Conservation (phyloP, 1,284 basidiomycete genomes). For the Ceratobasidium sp. region DNA sequence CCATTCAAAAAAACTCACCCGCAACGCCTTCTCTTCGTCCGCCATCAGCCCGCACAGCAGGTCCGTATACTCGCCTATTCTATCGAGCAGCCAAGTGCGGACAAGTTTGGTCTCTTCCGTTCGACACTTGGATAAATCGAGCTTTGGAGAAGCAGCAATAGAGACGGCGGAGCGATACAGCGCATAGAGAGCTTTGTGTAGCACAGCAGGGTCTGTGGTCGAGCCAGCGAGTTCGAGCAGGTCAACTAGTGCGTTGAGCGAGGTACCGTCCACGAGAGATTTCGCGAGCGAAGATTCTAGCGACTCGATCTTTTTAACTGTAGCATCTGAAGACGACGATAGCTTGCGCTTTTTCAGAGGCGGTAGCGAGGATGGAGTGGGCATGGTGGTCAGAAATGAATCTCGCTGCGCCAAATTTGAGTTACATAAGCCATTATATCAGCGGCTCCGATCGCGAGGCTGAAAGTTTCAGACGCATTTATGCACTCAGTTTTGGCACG, state of each 20-base stretch:
- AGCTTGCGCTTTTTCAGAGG: slow-evolving; percentile 42
- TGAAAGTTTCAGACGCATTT: not conserved
- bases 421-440: slow-evolving; percentile 7
- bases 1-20: slow-evolving; percentile 57
- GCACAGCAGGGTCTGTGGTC: slow-evolving; percentile 61
- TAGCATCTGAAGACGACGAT: not conserved
- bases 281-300: slow-evolving; percentile 35
- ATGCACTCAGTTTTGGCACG: not conserved
- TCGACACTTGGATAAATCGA: slow-evolving; percentile 56
- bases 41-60: slow-evolving; percentile 75
- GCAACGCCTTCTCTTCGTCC: slow-evolving; percentile 72
- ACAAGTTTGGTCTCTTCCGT: slow-evolving; percentile 70
- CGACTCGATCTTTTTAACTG: slow-evolving; percentile 2
- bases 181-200: slow-evolving; percentile 83
- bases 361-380: slow-evolving; percentile 28
- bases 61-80: slow-evolving; percentile 72
- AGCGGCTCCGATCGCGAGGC: not conserved
- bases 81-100: slow-evolving; percentile 78
- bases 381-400: slow-evolving; percentile 23
- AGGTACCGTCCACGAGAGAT: slow-evolving; percentile 57
- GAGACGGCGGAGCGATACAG: slow-evolving; percentile 82
- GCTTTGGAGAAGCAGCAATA: slow-evolving; percentile 68
- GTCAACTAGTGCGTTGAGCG: slow-evolving; percentile 83
- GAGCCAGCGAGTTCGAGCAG: slow-evolving; percentile 67
- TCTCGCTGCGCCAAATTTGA: slow-evolving; percentile 27